A percentile compares a stretch with the other conserved stretches of the same genome.
Evolutionary conservation across 2,329 filamentous ascomycete species (phyloP).

Genomic region (Fusarium luffae): DNA sequence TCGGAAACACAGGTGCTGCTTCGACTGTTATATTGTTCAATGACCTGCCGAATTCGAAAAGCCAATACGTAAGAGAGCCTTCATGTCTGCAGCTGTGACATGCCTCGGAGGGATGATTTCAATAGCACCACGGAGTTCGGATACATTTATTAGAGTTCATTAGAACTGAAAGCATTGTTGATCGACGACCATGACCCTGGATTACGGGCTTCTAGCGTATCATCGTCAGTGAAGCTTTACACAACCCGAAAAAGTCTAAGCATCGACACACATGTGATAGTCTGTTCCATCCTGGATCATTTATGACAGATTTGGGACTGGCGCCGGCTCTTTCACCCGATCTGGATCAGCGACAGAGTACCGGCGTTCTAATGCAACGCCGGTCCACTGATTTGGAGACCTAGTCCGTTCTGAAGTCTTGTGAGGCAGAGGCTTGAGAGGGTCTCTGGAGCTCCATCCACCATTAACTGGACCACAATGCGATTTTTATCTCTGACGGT

Average conservation of each 20-base stretch:
- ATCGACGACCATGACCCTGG: constrained; percentile 31
- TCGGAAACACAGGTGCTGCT: constrained; percentile 2
- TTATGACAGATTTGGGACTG: constrained; percentile 26
- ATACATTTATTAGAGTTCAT: constrained; percentile 1
- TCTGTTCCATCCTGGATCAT: constrained; percentile 14
- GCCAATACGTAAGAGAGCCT: constrained; percentile 12
- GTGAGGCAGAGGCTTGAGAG: not conserved
- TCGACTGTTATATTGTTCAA: constrained; percentile 6
- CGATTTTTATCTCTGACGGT: not conserved
- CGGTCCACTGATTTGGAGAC: not conserved
- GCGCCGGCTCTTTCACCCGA: constrained; percentile 36
- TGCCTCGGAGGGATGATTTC: constrained; percentile 10
- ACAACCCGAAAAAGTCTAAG: not conserved
- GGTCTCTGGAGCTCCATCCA: constrained; percentile 4
- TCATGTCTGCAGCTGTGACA: constrained; percentile 13
- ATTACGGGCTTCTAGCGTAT: constrained; percentile 26
- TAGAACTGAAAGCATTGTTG: constrained; percentile 15
- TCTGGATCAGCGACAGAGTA: constrained; percentile 41
- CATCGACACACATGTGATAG: constrained; percentile 28
- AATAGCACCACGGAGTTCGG: not conserved
- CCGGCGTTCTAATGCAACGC: constrained; percentile 37
- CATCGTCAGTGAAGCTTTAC: constrained; percentile 2
- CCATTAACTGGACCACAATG: constrained; percentile 4
- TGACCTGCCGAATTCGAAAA: constrained; percentile 22
- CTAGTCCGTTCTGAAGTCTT: constrained; percentile 16